Base-by-base conservation (phyloP, 1,139 yeast genomes). In the Lizanozyma gosingica region DNA sequence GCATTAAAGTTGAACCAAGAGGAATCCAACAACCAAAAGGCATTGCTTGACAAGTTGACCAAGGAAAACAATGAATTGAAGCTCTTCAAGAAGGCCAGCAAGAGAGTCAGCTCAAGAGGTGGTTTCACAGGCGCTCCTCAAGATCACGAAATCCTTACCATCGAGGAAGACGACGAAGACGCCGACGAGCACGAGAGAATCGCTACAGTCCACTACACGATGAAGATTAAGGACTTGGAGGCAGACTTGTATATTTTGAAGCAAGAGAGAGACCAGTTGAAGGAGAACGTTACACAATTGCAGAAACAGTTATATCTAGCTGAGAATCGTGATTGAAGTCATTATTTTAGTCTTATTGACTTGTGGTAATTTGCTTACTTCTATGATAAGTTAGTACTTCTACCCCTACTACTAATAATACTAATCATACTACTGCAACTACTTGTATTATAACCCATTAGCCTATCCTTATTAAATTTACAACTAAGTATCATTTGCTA, bases 261-360 rank as follows among this genome's bases (percentile, higher is more conserved):
- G 51, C 92, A 86, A 60, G 96, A 87, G 60, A 75, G 94, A 49
- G 94, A 87, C 54, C 84, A 80, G 51, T 65, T 85, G 57, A 82
- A 83, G 52, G 81, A 80, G 32, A 78, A 71, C 45, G 75, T 80
- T n/a, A 59, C 78, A 27, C 52, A 66, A 1, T 63, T 81, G 54
- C 81, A 80, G 57, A 81, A 80, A 57, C 76, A 76, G 52, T 61
- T 78, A 45, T 70, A 68, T 45, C 54, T 69, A 44, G 56, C 64
- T 14, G 41, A 45, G 37, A 39, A 43, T 35, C 40, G 39, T 32
- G 11, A 36, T 15, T 41, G 36, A 36, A 15, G 15, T 17, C 4
- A 22, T 35, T 17, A 35, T 14, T 14, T 34, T 14, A n/a, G n/a
- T n/a, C n/a, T n/a, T n/a, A n/a, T n/a, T n/a, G n/a, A n/a, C n/a